phyloP scores from a whole-genome alignment of 441 rosid species.

The Euphorbia celastroides region DNA sequence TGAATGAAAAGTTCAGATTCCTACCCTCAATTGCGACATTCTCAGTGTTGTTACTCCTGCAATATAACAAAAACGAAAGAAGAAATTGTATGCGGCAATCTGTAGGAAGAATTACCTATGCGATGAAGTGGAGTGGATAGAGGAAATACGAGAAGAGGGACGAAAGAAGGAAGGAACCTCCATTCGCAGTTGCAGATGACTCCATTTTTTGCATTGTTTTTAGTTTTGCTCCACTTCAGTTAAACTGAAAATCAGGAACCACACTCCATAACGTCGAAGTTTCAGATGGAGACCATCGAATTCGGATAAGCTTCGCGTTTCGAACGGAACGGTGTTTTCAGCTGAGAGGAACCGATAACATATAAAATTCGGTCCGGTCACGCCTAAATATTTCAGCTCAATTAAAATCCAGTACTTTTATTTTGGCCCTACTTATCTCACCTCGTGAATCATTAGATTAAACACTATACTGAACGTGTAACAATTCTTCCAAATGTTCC shows the following conservation, averaged over 20 bases:
- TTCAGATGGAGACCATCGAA: no score
- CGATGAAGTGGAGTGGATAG: slow-evolving; percentile 13
- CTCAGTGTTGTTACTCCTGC: slow-evolving; percentile 38
- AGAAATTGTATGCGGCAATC: background rate
- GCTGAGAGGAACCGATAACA: no score
- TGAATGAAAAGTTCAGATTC: slow-evolving; percentile 56
- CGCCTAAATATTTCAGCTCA: no score
- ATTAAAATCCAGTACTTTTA: no score
- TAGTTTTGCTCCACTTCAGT: background rate
- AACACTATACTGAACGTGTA: no score
- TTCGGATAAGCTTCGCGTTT: no score
- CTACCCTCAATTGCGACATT: slow-evolving; percentile 56
- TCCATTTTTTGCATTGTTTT: background rate
- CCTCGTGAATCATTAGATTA: no score
- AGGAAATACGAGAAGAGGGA: background rate
- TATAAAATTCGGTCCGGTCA: no score
- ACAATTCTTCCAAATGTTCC: no score
- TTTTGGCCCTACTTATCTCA: no score
- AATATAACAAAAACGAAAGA: background rate
- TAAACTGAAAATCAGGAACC: background rate
- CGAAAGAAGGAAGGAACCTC: background rate
- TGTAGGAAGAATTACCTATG: slow-evolving; percentile 32
- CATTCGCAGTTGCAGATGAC: background rate
- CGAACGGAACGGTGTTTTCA: no score
- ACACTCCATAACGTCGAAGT: no score